phyloP scores from a whole-genome alignment of 2,329 filamentous ascomycete genomes.

The Venturia oleaginea region DNA sequence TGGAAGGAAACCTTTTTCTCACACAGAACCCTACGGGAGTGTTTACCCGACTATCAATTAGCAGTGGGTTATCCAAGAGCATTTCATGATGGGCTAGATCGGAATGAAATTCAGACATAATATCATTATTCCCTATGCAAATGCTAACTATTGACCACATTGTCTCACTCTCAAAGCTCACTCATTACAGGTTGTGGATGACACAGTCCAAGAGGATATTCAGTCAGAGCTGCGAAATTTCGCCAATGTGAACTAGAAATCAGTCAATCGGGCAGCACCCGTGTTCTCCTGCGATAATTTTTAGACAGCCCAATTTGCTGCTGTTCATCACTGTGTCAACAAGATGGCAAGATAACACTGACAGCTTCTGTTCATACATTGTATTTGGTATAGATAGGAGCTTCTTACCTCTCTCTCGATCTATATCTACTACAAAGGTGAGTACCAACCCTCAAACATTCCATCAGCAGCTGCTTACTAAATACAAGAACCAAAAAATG shows the following conservation, averaged over 20 bases:
- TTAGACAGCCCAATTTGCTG: not conserved
- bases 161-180: not conserved
- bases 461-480: not conserved
- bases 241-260: not conserved
- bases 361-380: not conserved
- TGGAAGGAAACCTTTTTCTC: not conserved
- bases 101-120: conserved; percentile 4
- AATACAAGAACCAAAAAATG: not conserved
- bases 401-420: not conserved
- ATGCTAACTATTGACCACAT: not conserved
- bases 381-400: not conserved
- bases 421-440: not conserved
- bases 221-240: not conserved
- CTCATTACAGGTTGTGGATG: not conserved
- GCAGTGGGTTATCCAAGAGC: not conserved
- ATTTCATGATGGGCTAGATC: not conserved
- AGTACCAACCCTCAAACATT: not conserved
- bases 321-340: not conserved
- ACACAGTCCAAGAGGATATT: not conserved
- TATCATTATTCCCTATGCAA: not conserved
- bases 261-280: not conserved
- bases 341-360: not conserved
- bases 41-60: conserved; percentile 7
- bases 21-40: conserved; percentile 1
- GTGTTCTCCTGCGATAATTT: not conserved